Evolutionary conservation across 2,329 filamentous ascomycete species (phyloP).

Genomic region (Hansfordia pulvinata): DNA sequence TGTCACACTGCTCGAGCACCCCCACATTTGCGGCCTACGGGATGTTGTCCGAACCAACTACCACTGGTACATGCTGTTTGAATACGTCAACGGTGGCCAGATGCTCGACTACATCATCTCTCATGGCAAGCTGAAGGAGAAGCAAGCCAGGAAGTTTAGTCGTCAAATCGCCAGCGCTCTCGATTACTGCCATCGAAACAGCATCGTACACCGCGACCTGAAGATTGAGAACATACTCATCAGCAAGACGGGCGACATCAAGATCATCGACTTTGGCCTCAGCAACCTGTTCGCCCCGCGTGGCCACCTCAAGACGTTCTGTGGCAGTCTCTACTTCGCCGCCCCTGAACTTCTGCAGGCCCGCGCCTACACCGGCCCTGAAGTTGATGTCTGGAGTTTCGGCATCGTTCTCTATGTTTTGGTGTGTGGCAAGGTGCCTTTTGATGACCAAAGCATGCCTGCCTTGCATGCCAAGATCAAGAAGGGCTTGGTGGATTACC

Average conservation of each 20-base stretch:
- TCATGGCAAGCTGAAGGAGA: slow-evolving; percentile 93
- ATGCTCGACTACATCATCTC: slow-evolving; percentile 99
- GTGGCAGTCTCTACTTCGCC: slow-evolving; percentile 93
- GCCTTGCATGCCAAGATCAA: slow-evolving; percentile 98
- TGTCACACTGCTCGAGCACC: slow-evolving; percentile 84
- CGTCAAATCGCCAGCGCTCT: slow-evolving; percentile 92
- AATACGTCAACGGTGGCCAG: slow-evolving; percentile 96
- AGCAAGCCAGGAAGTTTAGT: slow-evolving; percentile 94
- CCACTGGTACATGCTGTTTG: slow-evolving; percentile 99
- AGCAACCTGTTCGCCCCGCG: slow-evolving; percentile 90
- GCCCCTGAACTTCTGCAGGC: slow-evolving; percentile 90
- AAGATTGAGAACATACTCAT: slow-evolving; percentile 99
- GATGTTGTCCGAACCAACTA: slow-evolving; percentile 94
- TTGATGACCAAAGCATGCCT: slow-evolving; percentile 98
- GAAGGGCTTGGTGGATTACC: slow-evolving; percentile 90
- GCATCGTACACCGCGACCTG: slow-evolving; percentile 90
- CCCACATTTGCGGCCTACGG: slow-evolving; percentile 89
- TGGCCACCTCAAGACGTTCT: slow-evolving; percentile 86
- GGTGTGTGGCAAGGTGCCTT: slow-evolving; percentile 94
- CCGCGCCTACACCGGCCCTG: slow-evolving; percentile 85
- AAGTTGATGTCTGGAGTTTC: slow-evolving; percentile 98
- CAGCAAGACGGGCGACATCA: slow-evolving; percentile 97
- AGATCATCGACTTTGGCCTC: slow-evolving; percentile 96
- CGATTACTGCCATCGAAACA: slow-evolving; percentile 96
- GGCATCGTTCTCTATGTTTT: slow-evolving; percentile 95